Evolutionary conservation across 352 stramenopile species (phyloP), one percentile per base, ranked within the genome.

Genomic region (Phytophthora litchii): DNA sequence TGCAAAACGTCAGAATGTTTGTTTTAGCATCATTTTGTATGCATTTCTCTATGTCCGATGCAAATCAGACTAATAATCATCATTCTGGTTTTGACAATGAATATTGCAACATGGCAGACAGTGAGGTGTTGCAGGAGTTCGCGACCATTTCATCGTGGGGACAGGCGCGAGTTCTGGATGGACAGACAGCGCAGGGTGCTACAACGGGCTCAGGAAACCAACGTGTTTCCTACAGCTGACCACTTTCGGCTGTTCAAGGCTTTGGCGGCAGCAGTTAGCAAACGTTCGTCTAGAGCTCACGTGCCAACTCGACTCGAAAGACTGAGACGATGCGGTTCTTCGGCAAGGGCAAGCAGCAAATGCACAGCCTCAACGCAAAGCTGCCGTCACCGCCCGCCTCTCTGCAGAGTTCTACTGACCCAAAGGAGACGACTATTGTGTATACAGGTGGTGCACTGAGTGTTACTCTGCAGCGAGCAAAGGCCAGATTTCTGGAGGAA

Each of bases 381-480:
- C 25, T 68, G 23, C 60, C 54, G 4, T 25, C 40, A 5, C 32
- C 53, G 12, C 54, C 52, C 34, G 19, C 59, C 7, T 46, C 32
- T 17, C 29, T 55, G 16, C 32, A 46, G 47, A 25, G 17, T 9
- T 31, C 29, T 4, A 5, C 29, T 3, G 19, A 3, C 2, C 14
- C 29, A 4, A 54, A 54, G 13, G 60, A 68, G 38, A 44, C 47
- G 20, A 64, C 60, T 4, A 58, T 69, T 38, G 54, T 63, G 20
- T 85, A 80, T 49, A 63, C 51, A 3, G 78, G 78, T 32, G 60
- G 60, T 14, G 42, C 64, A 20, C 64, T 81, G 21, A 68, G 64
- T 40, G 57, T 80, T 47, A 78, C 67, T 35, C 61, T 88, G 20
- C 73, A 83, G 45, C 67, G 69, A 14, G 60, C 75, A 21, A 75